phyloP scores from a whole-genome alignment of 352 stramenopile genomes.

The Blastocystis sp. region DNA sequence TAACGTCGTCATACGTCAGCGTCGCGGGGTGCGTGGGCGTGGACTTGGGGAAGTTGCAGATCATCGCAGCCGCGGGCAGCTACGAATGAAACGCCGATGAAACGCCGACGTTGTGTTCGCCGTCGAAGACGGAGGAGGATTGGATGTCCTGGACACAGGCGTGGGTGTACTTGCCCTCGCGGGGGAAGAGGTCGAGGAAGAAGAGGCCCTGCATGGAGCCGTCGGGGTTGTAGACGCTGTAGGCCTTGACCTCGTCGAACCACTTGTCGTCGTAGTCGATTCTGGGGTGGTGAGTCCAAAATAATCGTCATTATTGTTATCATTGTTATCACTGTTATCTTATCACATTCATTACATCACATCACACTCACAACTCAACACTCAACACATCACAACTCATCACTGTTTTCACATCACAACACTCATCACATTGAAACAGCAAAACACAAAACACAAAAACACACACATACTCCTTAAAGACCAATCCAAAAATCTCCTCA shows the following conservation, averaged over 20 bases:
- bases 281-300: neutral
- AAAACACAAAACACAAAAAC: neutral
- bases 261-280: conserved; percentile 77
- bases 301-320: no score
- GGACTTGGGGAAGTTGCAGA: conserved; percentile 83
- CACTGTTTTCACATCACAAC: no score
- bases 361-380: no score
- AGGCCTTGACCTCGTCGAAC: conserved; percentile 84
- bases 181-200: conserved; percentile 83
- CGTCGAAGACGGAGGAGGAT: conserved; percentile 78
- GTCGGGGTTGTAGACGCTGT: conserved; percentile 78
- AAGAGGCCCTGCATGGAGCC: conserved; percentile 79
- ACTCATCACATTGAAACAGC: no score
- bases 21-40: conserved; percentile 78
- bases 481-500: conserved; percentile 82
- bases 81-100: conserved; percentile 69
- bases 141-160: conserved; percentile 84
- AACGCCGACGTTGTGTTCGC: conserved; percentile 72
- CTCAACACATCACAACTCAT: no score
- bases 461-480: conserved; percentile 79
- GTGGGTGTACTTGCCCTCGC: conserved; percentile 82
- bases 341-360: no score
- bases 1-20: conserved; percentile 80
- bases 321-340: no score
- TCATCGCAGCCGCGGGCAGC: conserved; percentile 80